Evolutionary conservation across 768 basidiomycete genomes (phyloP).

Genomic region (Lactarius trivialis): DNA sequence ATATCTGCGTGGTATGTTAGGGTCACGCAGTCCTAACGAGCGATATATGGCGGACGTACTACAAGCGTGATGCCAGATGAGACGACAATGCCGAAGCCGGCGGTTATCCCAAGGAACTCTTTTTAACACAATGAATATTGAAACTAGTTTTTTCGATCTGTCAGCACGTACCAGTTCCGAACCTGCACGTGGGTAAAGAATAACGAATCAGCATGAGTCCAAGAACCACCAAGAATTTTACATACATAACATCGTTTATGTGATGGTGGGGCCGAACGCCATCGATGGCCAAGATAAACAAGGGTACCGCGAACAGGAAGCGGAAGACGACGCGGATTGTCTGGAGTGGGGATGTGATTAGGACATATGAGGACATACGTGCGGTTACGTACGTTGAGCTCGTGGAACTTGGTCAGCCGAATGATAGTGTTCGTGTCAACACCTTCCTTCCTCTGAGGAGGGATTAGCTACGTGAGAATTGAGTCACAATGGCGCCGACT

Average conservation of each 20-base stretch:
- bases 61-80: constrained; percentile 23
- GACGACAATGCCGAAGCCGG: constrained; percentile 17
- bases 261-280: constrained; percentile 56
- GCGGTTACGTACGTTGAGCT: constrained; percentile 61
- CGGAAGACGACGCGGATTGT: constrained; percentile 67
- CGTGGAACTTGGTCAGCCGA: constrained; percentile 72
- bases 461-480: background rate
- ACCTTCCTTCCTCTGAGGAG: constrained; percentile 47
- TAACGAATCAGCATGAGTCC: background rate
- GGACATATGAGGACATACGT: too few relatives aligned
- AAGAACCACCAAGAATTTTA: background rate
- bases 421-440: constrained; percentile 62
- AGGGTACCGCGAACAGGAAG: constrained; percentile 59
- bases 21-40: background rate
- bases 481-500: constrained; percentile 23
- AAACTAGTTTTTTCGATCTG: background rate
- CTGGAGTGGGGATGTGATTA: constrained; percentile 31
- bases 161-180: background rate
- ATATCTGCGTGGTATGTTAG: constrained; percentile 11
- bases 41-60: constrained; percentile 7
- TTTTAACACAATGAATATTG: background rate
- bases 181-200: background rate
- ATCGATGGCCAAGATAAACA: constrained; percentile 62
- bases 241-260: constrained; percentile 56
- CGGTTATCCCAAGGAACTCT: constrained; percentile 20